These are phyloP conservation scores for Penicillium atrosanguineum DNA, from an alignment of 495 filamentous ascomycete genomes.

Conservation along the genomic window DNA sequence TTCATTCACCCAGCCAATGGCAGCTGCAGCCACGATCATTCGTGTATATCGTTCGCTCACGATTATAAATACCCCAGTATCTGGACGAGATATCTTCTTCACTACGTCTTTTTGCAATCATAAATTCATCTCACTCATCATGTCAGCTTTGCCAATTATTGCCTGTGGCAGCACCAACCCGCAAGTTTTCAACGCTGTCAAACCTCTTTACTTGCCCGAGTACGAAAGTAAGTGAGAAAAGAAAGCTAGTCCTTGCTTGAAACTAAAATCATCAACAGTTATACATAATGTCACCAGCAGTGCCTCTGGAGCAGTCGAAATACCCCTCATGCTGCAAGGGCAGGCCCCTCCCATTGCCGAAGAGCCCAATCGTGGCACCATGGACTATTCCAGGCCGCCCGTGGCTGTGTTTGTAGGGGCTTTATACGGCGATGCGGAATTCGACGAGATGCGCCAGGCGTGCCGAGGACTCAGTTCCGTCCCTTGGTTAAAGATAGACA, in stretches of 20 bases:
- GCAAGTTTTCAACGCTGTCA: conserved; percentile 23
- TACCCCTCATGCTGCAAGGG: conserved; percentile 26
- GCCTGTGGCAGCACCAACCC: conserved; percentile 23
- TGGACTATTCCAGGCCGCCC: conserved; percentile 26
- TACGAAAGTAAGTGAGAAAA: conserved; percentile 24
- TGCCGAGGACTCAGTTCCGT: conserved; percentile 19
- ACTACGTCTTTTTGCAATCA: background rate
- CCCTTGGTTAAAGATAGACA: conserved; percentile 34
- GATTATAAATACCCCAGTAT: background rate
- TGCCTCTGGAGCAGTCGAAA: conserved; percentile 15
- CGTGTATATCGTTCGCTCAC: background rate
- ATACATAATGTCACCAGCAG: conserved; percentile 27
- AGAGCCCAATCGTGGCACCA: conserved; percentile 23
- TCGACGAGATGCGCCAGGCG: conserved; percentile 24
- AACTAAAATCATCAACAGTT: conserved; percentile 16
- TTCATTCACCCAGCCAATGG: background rate
- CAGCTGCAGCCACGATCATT: background rate
- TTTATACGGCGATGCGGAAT: conserved; percentile 24
- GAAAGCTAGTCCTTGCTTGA: background rate
- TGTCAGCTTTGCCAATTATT: conserved; percentile 26
- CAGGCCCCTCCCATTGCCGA: conserved; percentile 11
- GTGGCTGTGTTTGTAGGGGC: conserved; percentile 31
- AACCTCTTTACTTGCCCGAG: conserved; percentile 29
- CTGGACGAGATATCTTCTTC: background rate
- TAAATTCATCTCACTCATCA: conserved; percentile 12